Evolutionary conservation across 2,329 filamentous ascomycete species (phyloP), one percentile per base, ranked within the genome.

Genomic region (Didymella pomorum): DNA sequence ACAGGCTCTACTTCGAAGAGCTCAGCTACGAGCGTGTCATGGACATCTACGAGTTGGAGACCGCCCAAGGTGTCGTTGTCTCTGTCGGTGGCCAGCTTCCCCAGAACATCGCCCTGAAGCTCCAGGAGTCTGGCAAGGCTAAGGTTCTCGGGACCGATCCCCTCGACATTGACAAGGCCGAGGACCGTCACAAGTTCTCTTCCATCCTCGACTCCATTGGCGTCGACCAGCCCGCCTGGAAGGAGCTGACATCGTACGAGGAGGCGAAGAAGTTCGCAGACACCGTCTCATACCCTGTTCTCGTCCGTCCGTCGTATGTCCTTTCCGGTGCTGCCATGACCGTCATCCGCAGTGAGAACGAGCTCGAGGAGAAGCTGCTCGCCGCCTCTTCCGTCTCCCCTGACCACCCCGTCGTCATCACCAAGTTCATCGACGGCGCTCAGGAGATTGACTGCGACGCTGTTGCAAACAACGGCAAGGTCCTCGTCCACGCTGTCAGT

Each of bases 281-380:
- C 12, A 81, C 87, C 68, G 95, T 98, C 63, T 88, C 89, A 65
- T 99, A 97, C 80, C 95, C 95, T 18, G 95, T 99, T 39, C 87
- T 99, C 49, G 94, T 98, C 65, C 92, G 95, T 61, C 95, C 95
- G 48, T 92, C 87, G 70, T 99, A 99, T 77, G 95, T 99, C 54
- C 88, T 99, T 48, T 98, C 95, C 31, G 95, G 95, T 77, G 95
- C 95, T 68, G 95, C 95, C 73, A 99, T 99, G 95, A 98, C 92
- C 52, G 95, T 98, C 69, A 97, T 99, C 72, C 89, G 87, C 76
- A 91, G 88, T 78, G 86, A 93, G 68, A 88, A 89, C 67, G 93
- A 99, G 75, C 88, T 99, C 57, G 92, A 96, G 82, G 91, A 97
- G 65, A 98, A 98, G 84, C 89, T 99, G 7, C 86, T 92, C 74